Evolutionary conservation across 768 basidiomycete genomes (phyloP).

Genomic region (Rhizopogon vinicolor): DNA sequence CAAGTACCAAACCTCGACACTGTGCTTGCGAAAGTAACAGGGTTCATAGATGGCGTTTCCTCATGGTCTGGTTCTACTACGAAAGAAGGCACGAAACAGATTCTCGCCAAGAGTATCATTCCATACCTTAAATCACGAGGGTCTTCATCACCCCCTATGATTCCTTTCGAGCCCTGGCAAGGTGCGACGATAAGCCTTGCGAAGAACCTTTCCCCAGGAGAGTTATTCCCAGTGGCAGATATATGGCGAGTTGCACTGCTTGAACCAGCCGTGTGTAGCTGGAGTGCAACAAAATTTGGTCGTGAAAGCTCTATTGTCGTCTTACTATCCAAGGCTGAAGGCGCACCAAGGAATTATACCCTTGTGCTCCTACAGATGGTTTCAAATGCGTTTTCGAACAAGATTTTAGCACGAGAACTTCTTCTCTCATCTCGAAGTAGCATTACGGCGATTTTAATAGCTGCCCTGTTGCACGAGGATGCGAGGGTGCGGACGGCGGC

Average conservation of each 20-base stretch:
- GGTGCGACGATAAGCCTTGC: constrained; percentile 40
- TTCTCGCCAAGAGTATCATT: constrained; percentile 43
- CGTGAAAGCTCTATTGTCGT: constrained; percentile 37
- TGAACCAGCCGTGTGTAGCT: constrained; percentile 51
- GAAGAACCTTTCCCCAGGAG: constrained; percentile 41
- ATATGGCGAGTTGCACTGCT: constrained; percentile 78
- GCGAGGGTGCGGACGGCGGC: constrained; percentile 68
- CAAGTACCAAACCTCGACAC: constrained; percentile 68
- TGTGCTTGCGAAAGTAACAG: constrained; percentile 53
- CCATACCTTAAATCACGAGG: constrained; percentile 60
- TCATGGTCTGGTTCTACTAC: constrained; percentile 28
- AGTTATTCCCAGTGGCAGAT: constrained; percentile 79
- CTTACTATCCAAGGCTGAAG: constrained; percentile 42
- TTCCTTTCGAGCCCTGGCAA: constrained; percentile 44
- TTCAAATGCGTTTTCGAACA: constrained; percentile 58
- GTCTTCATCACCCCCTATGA: constrained; percentile 36
- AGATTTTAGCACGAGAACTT: constrained; percentile 31
- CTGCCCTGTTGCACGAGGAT: constrained; percentile 66
- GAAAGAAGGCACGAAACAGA: constrained; percentile 40
- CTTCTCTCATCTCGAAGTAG: constrained; percentile 31
- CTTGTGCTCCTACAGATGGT: constrained; percentile 67
- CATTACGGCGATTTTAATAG: constrained; percentile 55
- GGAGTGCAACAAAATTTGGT: constrained; percentile 33
- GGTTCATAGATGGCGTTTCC: constrained; percentile 52
- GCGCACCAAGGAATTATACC: constrained; percentile 46